These are phyloP conservation scores for Chondrostereum purpureum DNA, from an alignment of 1,284 basidiomycete species.

Conservation along the genomic window DNA sequence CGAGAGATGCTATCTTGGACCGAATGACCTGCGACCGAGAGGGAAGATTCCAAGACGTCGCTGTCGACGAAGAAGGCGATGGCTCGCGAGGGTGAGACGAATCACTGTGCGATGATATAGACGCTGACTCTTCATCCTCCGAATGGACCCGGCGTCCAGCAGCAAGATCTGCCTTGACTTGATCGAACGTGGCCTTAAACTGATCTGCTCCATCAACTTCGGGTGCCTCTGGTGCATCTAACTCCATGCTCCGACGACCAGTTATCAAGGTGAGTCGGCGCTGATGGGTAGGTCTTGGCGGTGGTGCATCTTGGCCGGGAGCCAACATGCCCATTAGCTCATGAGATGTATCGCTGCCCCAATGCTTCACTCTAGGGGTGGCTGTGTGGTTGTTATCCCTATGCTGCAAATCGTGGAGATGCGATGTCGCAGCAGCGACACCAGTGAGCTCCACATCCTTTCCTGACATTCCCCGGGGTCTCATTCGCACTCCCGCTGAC, in stretches of 20 bases:
- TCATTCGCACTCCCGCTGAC: constrained; percentile 79
- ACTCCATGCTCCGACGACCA: constrained; percentile 25
- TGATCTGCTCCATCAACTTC: constrained; percentile 52
- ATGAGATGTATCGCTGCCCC: constrained; percentile 36
- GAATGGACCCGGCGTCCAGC: constrained; percentile 29
- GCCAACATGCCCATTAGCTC: constrained; percentile 35
- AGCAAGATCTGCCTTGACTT: constrained; percentile 79
- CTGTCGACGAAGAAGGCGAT: constrained; percentile 13
- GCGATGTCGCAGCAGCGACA: constrained; percentile 77
- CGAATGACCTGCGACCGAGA: constrained; percentile 56
- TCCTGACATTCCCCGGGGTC: constrained; percentile 62
- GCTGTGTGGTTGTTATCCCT: constrained; percentile 22
- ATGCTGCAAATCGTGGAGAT: constrained; percentile 59
- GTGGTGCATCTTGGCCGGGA: constrained; percentile 18
- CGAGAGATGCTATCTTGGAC: constrained; percentile 59
- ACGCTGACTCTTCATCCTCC: constrained; percentile 19
- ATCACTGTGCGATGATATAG: constrained; percentile 1
- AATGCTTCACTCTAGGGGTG: constrained; percentile 33
- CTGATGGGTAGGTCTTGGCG: constrained; percentile 19
- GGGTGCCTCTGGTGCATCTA: constrained; percentile 37
- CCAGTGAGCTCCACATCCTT: constrained; percentile 73
- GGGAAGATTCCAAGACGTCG: constrained; percentile 23
- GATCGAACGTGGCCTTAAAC: constrained; percentile 77
- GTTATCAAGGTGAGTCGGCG: constrained; percentile 26
- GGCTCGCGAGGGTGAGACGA: constrained; percentile 7